Conservation (phyloP, 352 stramenopile genomes). For the Phytophthora ramorum region DNA sequence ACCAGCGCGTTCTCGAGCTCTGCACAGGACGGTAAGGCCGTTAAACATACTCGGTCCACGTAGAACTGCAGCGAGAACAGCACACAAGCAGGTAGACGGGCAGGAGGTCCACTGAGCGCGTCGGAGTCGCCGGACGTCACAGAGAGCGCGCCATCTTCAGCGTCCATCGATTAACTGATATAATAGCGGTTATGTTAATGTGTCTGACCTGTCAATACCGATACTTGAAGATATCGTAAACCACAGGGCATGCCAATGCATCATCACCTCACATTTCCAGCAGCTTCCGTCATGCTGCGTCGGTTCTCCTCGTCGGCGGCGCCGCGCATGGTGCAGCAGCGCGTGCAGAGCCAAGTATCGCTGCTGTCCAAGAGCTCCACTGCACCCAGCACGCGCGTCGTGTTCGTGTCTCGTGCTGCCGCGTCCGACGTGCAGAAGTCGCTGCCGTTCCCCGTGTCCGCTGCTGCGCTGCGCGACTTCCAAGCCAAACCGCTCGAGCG, state of each 20-base stretch:
- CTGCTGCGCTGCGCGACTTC: slow-evolving; percentile 73
- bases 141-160: neutral
- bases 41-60: slow-evolving; percentile 28
- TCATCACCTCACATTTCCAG: neutral
- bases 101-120: neutral
- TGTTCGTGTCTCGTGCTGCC: slow-evolving; percentile 54
- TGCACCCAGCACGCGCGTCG: slow-evolving; percentile 50
- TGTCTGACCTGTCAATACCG: too few relatives aligned
- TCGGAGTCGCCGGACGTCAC: slow-evolving; percentile 3
- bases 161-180: neutral
- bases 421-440: slow-evolving; percentile 34
- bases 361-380: slow-evolving; percentile 31
- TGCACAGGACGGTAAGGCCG: neutral
- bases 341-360: slow-evolving; percentile 57
- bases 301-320: slow-evolving; percentile 54
- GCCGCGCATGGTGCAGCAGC: slow-evolving; percentile 71
- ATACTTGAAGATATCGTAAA: too few relatives aligned
- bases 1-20: slow-evolving; percentile 15
- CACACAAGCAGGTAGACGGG: neutral
- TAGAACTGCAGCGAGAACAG: slow-evolving; percentile 62
- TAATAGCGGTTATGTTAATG: neutral
- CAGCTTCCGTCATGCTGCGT: slow-evolving; percentile 32
- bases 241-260: too few relatives aligned
- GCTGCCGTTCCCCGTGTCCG: slow-evolving; percentile 75
- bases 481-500: slow-evolving; percentile 69